Evolutionary conservation across 805 yeast genomes (phyloP).

Genomic region (Wickerhamomyces rabaulensis): DNA sequence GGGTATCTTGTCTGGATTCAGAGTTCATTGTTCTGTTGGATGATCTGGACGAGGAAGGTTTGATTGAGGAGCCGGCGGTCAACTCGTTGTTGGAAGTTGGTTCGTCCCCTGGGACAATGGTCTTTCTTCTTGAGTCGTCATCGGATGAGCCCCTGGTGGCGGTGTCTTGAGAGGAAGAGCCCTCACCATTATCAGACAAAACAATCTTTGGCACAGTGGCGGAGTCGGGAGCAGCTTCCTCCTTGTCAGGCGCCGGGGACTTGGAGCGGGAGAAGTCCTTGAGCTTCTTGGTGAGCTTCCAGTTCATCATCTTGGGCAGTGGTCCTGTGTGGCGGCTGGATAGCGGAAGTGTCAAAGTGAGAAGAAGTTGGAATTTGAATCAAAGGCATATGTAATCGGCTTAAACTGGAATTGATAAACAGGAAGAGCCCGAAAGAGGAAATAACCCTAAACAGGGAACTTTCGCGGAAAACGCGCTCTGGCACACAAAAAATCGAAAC

Average conservation of each 20-base stretch:
- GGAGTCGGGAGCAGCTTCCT: slow-evolving; percentile 4
- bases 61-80: neutral
- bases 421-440: neutral
- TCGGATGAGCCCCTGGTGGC: neutral
- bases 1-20: neutral
- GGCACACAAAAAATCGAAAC: no score
- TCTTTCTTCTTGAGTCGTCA: slow-evolving; percentile 6
- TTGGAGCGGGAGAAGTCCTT: slow-evolving; percentile 23
- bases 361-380: neutral
- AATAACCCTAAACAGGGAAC: neutral
- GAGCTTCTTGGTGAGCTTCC: slow-evolving; percentile 41
- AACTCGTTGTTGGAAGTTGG: neutral
- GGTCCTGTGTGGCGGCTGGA: neutral
- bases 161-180: neutral
- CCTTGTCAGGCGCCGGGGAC: slow-evolving; percentile 12
- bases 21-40: slow-evolving; percentile 1
- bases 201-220: neutral
- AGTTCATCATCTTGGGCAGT: slow-evolving; percentile 21
- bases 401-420: no score
- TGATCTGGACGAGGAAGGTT: neutral
- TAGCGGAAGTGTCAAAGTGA: neutral
- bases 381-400: neutral
- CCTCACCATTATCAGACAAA: neutral
- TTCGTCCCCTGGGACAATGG: slow-evolving; percentile 3
- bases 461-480: neutral